These are phyloP conservation scores for Aspergillus coremiiformis DNA, from an alignment of 495 filamentous ascomycete species.

Conservation along the genomic window DNA sequence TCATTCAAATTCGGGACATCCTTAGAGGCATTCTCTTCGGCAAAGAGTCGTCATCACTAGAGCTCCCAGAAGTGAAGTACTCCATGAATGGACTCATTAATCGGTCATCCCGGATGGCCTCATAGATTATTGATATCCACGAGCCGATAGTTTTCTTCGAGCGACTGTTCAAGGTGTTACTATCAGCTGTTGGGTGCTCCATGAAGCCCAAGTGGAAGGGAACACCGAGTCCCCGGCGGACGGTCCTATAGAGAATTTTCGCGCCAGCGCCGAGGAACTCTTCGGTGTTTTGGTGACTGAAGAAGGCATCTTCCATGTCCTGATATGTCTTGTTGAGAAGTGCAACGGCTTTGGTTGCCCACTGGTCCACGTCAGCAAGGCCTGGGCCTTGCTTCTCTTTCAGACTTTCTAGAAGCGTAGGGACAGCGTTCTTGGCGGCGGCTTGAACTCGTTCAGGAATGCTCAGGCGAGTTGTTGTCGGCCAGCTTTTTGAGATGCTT, in stretches of 20 bases:
- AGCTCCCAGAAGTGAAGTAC: neutral
- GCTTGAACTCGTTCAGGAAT: constrained; percentile 35
- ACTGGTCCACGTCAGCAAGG: constrained; percentile 9
- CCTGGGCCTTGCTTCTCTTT: neutral
- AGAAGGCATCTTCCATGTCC: constrained; percentile 9
- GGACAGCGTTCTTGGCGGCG: constrained; percentile 9
- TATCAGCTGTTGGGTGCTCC: constrained; percentile 17
- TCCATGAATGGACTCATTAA: constrained; percentile 13
- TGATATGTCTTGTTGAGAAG: constrained; percentile 8
- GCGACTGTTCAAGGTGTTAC: constrained; percentile 11
- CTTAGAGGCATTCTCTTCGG: neutral
- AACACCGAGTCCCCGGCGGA: constrained; percentile 16
- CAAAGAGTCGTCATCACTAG: neutral
- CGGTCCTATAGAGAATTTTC: constrained; percentile 15
- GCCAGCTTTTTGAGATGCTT: constrained; percentile 7
- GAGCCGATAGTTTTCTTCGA: constrained; percentile 21
- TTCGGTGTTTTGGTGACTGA: constrained; percentile 13
- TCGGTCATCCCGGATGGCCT: constrained; percentile 15
- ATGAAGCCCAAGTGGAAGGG: constrained; percentile 26
- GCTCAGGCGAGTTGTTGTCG: constrained; percentile 28
- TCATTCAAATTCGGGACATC: neutral
- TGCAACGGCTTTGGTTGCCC: constrained; percentile 10
- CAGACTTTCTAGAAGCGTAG: constrained; percentile 6
- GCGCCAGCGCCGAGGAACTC: constrained; percentile 17
- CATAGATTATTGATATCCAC: constrained; percentile 25